Evolutionary conservation across 257 asterid species (phyloP).

Genomic region (Solanum microdontum): DNA sequence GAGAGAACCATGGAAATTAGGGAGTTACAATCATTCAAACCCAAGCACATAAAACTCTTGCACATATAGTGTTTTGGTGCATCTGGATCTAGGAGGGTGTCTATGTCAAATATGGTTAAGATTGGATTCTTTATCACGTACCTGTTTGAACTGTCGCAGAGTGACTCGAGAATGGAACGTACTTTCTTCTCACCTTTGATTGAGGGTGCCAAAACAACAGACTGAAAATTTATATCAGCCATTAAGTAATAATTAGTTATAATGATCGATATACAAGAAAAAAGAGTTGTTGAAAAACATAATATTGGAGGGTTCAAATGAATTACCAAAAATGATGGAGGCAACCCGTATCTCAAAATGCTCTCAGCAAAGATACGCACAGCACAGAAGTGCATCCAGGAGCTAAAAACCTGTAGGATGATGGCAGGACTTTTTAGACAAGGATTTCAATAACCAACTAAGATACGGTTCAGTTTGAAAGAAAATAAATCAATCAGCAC

Average conservation of each 20-base stretch:
- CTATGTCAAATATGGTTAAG: neutral
- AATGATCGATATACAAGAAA: neutral
- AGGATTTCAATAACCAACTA: neutral
- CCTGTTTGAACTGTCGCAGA: slow-evolving; percentile 70
- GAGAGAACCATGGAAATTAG: neutral
- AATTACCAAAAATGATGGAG: slow-evolving; percentile 59
- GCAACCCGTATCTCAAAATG: slow-evolving; percentile 83
- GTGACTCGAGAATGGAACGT: slow-evolving; percentile 67
- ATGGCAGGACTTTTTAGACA: neutral
- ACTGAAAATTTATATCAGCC: slow-evolving; percentile 30
- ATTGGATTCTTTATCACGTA: slow-evolving; percentile 7
- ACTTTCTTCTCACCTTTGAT: slow-evolving; percentile 82
- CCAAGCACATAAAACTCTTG: neutral
- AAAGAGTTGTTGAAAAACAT: neutral
- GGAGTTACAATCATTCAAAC: neutral
- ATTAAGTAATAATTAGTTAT: neutral
- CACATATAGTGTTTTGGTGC: neutral
- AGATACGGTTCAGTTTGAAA: neutral
- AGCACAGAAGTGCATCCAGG: slow-evolving; percentile 97
- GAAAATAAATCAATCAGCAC: neutral
- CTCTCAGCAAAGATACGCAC: slow-evolving; percentile 79
- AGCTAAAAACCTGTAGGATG: slow-evolving; percentile 66
- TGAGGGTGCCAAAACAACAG: slow-evolving; percentile 73
- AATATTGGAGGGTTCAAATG: neutral
- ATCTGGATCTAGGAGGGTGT: neutral